Percentiles rank a stretch among this genome's conserved stretches.
Evolutionary conservation across 1,139 yeast species (phyloP).

Genomic region (Kluyveromyces sp.): DNA sequence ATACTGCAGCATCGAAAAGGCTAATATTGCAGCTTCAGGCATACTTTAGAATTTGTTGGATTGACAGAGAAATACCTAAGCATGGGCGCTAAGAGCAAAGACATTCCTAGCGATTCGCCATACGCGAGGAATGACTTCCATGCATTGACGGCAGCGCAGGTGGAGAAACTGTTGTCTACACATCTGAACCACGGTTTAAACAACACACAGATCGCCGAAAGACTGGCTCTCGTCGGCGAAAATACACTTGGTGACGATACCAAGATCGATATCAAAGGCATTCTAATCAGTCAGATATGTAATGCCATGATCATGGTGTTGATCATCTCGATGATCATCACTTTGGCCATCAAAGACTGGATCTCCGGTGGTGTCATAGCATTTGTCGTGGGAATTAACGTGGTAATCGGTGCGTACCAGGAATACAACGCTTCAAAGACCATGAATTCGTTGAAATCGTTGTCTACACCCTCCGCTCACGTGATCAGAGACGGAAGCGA

Average conservation of each 20-base stretch:
- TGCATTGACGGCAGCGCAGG: conserved; percentile 51
- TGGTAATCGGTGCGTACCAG: conserved; percentile 90
- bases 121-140: conserved; percentile 15
- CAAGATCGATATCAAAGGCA: conserved; percentile 52
- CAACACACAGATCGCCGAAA: conserved; percentile 63
- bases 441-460: conserved; percentile 78
- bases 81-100: background rate
- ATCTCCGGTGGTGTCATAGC: conserved; percentile 92
- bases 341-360: conserved; percentile 84
- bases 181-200: conserved; percentile 53
- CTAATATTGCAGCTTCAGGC: too few relatives aligned
- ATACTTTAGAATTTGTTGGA: too few relatives aligned
- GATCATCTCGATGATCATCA: conserved; percentile 79
- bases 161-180: conserved; percentile 55
- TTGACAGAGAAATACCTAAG: too few relatives aligned
- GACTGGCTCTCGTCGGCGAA: conserved; percentile 50
- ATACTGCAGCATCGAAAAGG: too few relatives aligned
- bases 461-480: conserved; percentile 92
- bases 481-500: conserved; percentile 73
- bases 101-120: conserved; percentile 4
- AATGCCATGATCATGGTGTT: conserved; percentile 85
- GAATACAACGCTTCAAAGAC: conserved; percentile 94
- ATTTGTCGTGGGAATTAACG: conserved; percentile 84
- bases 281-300: conserved; percentile 73
- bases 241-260: conserved; percentile 30